Conservation (phyloP, 1,139 yeast genomes). For the Debaryomyces robertsiae region DNA sequence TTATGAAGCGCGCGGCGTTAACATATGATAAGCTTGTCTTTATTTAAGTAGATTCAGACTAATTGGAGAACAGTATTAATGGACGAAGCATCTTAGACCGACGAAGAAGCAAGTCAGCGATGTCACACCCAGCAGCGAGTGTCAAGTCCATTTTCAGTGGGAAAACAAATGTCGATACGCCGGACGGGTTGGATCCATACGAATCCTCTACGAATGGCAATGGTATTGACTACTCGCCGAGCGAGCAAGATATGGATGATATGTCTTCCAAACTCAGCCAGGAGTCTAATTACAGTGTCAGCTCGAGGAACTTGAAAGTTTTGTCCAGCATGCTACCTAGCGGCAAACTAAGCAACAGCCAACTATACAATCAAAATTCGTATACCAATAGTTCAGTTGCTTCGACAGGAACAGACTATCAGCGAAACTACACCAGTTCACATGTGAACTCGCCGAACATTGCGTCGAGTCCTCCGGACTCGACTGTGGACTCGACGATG, state of each 20-base stretch:
- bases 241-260: constrained; percentile 13
- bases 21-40: not conserved
- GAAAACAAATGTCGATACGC: constrained; percentile 31
- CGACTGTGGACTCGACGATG: constrained; percentile 1
- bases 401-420: constrained; percentile 31
- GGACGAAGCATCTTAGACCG: no score
- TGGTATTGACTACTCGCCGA: constrained; percentile 7
- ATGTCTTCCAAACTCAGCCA: constrained; percentile 13
- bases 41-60: no score
- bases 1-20: not conserved
- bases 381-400: constrained; percentile 31
- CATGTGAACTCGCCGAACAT: constrained; percentile 1
- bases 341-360: constrained; percentile 4
- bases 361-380: constrained; percentile 10
- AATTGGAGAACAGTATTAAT: no score
- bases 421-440: constrained; percentile 10
- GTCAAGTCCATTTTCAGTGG: constrained; percentile 45
- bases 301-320: constrained; percentile 24
- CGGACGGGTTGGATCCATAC: constrained; percentile 26
- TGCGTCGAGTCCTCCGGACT: not conserved
- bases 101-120: constrained; percentile 13
- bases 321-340: constrained; percentile 10
- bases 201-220: constrained; percentile 16
- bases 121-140: constrained; percentile 51
- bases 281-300: constrained; percentile 26